Conservation (phyloP, 2,329 filamentous ascomycete genomes). For the Aspergillus ochraceus region DNA sequence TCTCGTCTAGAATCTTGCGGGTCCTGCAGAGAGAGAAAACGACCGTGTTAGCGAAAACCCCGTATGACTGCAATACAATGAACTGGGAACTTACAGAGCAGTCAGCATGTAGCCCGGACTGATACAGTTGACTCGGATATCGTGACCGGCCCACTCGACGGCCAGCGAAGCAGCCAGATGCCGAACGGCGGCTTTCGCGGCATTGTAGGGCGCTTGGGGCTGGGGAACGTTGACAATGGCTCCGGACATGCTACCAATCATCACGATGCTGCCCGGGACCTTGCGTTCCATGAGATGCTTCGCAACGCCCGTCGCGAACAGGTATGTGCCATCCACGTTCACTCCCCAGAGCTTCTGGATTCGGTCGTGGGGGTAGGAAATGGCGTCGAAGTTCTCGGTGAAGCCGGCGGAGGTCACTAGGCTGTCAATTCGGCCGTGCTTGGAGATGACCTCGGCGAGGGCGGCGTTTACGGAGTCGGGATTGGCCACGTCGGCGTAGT, state of each 20-base stretch:
- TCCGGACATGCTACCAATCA: conserved; percentile 95
- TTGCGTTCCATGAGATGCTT: conserved; percentile 85
- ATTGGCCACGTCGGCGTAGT: conserved; percentile 84
- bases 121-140: conserved; percentile 93
- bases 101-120: conserved; percentile 97
- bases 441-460: conserved; percentile 66
- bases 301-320: conserved; percentile 81
- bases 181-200: conserved; percentile 85
- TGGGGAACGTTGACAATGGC: conserved; percentile 93
- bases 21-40: conserved; percentile 60
- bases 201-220: conserved; percentile 90
- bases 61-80: too few relatives aligned
- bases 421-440: conserved; percentile 83
- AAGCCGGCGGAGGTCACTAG: conserved; percentile 96
- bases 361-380: conserved; percentile 85
- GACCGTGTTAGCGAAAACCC: conserved; percentile 6
- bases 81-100: conserved; percentile 66
- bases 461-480: conserved; percentile 74
- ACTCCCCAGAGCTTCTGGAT: conserved; percentile 93
- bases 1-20: conserved; percentile 90
- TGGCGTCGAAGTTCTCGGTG: conserved; percentile 91
- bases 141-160: conserved; percentile 87
- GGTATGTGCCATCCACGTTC: conserved; percentile 89
- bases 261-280: conserved; percentile 78
- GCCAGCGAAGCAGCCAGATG: conserved; percentile 85